These are phyloP conservation scores for Talaromyces sp. DNA, from an alignment of 2,329 filamentous ascomycete species.

Conservation along the genomic window DNA sequence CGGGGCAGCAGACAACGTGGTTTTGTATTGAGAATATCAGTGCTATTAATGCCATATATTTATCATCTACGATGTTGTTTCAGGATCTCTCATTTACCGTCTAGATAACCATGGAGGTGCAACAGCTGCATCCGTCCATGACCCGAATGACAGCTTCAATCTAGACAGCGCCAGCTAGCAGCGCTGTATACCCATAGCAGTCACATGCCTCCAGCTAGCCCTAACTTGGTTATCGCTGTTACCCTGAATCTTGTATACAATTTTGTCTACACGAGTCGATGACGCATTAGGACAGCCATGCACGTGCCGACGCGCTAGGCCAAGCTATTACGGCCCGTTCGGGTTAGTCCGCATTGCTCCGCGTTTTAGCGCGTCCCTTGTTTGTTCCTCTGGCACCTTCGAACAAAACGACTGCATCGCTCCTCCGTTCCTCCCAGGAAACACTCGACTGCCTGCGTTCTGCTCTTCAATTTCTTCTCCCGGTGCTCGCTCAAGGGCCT, in stretches of 20 bases:
- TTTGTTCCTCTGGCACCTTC: not conserved
- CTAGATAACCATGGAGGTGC: not conserved
- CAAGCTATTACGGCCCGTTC: slow-evolving; percentile 18
- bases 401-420: not conserved
- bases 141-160: not conserved
- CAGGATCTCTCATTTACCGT: not conserved
- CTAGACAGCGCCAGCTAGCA: not conserved
- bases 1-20: not conserved
- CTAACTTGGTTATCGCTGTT: not conserved
- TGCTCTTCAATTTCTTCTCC: not conserved
- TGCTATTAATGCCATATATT: not conserved
- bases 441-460: not conserved
- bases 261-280: not conserved
- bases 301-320: not conserved
- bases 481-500: not conserved
- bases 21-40: not conserved
- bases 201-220: not conserved
- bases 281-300: not conserved
- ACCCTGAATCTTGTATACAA: not conserved
- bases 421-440: not conserved
- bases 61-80: not conserved
- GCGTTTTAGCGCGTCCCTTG: slow-evolving; percentile 8
- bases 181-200: not conserved
- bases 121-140: not conserved
- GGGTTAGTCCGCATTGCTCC: slow-evolving; percentile 22